Percentiles rank a stretch among this genome's conserved stretches.
These are phyloP conservation scores for Canariomyces notabilis DNA, from an alignment of 2,329 filamentous ascomycete species.

Conservation along the genomic window DNA sequence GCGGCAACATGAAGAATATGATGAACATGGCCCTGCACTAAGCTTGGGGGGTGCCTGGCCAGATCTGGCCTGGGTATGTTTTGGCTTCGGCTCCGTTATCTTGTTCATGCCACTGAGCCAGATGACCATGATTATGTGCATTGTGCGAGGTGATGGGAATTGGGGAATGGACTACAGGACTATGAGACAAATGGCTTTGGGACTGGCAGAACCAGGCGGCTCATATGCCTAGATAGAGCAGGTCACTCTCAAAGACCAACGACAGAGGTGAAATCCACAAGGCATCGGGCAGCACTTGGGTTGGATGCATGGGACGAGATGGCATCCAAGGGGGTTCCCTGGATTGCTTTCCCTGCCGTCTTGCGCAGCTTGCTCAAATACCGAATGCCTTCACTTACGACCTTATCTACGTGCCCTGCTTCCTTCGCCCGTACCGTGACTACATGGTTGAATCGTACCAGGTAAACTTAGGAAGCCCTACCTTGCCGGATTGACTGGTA, in stretches of 20 bases:
- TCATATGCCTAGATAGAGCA: background rate
- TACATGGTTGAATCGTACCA: too few relatives aligned
- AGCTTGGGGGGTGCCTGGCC: background rate
- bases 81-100: background rate
- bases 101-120: background rate
- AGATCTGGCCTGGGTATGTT: background rate
- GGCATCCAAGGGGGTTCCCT: too few relatives aligned
- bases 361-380: too few relatives aligned
- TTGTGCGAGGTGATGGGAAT: background rate
- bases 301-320: too few relatives aligned
- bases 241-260: background rate
- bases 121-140: constrained; percentile 4
- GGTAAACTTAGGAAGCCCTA: too few relatives aligned
- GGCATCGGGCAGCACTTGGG: too few relatives aligned
- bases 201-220: background rate
- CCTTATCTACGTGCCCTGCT: too few relatives aligned
- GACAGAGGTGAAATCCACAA: background rate
- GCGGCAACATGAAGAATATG: constrained; percentile 4
- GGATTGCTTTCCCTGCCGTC: too few relatives aligned
- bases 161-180: background rate
- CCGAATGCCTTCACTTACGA: too few relatives aligned
- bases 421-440: too few relatives aligned
- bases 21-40: constrained; percentile 4
- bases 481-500: too few relatives aligned
- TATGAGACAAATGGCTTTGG: background rate